Conservation (phyloP, 495 filamentous ascomycete species). For the Daldinia bambusicola region DNA sequence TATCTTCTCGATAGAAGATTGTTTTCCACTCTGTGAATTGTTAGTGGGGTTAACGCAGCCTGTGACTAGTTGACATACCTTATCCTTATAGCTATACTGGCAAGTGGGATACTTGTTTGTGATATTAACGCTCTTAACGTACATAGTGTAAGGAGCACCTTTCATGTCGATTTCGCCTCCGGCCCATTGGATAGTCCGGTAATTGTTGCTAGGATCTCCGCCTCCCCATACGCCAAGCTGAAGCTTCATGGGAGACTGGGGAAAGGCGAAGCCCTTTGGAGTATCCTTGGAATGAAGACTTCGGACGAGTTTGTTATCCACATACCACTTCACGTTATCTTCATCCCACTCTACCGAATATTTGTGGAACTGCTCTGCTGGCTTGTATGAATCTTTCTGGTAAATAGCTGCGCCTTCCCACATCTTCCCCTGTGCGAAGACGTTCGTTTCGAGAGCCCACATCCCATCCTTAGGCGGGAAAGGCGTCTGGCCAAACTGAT, state of each 20-base stretch:
- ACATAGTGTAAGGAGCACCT: constrained; percentile 73
- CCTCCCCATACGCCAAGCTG: constrained; percentile 81
- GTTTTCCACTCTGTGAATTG: constrained; percentile 40
- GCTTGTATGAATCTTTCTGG: constrained; percentile 75
- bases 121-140: constrained; percentile 68
- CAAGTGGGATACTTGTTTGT: constrained; percentile 62
- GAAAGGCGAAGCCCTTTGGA: constrained; percentile 68
- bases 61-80: constrained; percentile 30
- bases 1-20: constrained; percentile 41
- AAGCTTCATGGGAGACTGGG: constrained; percentile 79
- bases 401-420: constrained; percentile 70
- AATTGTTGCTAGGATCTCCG: constrained; percentile 67
- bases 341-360: constrained; percentile 90
- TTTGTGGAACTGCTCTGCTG: constrained; percentile 79
- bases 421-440: constrained; percentile 86
- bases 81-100: constrained; percentile 47
- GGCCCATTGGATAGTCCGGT: constrained; percentile 70
- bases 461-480: constrained; percentile 46
- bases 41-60: constrained; percentile 25
- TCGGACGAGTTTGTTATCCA: constrained; percentile 77
- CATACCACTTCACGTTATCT: constrained; percentile 79
- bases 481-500: constrained; percentile 60
- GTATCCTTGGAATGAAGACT: constrained; percentile 56
- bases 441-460: constrained; percentile 81
- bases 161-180: constrained; percentile 74